A percentile compares a stretch with the other conserved stretches of the same genome.
These are phyloP conservation scores for Tuctoria greenei DNA, from an alignment of 176 grass and related monocot genomes.

Conservation along the genomic window DNA sequence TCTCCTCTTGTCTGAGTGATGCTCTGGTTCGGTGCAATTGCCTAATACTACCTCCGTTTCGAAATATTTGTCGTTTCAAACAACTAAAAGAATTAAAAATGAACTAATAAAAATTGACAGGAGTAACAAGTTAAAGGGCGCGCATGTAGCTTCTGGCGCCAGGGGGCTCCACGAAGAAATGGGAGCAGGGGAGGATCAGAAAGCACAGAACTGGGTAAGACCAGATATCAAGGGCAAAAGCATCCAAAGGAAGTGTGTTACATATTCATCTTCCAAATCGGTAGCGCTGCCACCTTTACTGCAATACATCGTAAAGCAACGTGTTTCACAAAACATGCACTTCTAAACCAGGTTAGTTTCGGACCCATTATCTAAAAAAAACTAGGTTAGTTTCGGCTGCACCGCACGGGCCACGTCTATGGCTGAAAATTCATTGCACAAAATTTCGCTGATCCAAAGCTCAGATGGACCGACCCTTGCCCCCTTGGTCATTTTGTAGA, in stretches of 20 bases:
- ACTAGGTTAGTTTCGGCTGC: background rate
- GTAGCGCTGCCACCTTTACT: background rate
- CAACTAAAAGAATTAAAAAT: no score
- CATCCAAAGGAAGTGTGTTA: background rate
- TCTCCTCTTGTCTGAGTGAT: background rate
- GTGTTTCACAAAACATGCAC: background rate
- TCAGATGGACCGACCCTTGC: no score
- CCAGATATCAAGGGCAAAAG: background rate
- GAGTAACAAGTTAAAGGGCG: no score
- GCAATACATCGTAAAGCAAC: background rate
- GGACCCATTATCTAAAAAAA: no score
- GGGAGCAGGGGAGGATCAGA: background rate
- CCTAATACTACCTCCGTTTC: no score
- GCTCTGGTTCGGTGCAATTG: background rate
- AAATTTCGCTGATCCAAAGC: conserved; percentile 19
- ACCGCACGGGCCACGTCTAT: background rate
- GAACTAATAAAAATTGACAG: no score
- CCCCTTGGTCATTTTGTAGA: conserved; percentile 25
- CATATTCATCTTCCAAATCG: background rate
- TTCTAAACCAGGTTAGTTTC: background rate
- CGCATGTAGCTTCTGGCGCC: background rate
- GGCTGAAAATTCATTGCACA: background rate
- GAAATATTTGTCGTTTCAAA: no score
- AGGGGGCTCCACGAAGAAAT: no score
- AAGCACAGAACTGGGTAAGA: background rate